Conservation (phyloP, 2,329 filamentous ascomycete genomes). For the Metarhizium humberi region DNA sequence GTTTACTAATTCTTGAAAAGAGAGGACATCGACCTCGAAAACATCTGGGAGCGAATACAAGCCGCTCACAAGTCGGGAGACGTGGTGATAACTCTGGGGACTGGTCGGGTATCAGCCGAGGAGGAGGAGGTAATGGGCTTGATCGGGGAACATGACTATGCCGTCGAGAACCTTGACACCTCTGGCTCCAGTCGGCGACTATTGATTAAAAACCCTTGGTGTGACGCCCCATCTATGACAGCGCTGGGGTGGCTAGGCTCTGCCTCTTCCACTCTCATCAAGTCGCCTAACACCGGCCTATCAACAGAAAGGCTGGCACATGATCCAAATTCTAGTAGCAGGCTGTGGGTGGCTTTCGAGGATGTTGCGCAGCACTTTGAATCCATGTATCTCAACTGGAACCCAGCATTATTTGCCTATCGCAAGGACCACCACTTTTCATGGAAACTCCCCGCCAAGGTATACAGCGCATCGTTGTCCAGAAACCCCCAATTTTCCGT, state of each 20-base stretch:
- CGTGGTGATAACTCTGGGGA: slow-evolving; percentile 83
- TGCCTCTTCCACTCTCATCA: background rate
- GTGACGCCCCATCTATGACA: slow-evolving; percentile 61
- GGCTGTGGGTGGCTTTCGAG: slow-evolving; percentile 88
- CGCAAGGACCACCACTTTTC: slow-evolving; percentile 85
- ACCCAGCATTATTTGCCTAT: slow-evolving; percentile 69
- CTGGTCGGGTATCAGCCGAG: slow-evolving; percentile 65
- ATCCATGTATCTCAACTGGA: slow-evolving; percentile 96
- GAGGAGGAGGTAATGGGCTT: slow-evolving; percentile 77
- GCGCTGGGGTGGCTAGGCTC: slow-evolving; percentile 20
- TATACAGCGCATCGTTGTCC: slow-evolving; percentile 44
- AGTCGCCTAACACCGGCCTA: background rate
- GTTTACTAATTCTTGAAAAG: slow-evolving; percentile 26
- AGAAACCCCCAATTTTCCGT: slow-evolving; percentile 67
- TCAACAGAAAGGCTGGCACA: background rate
- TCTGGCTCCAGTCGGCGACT: slow-evolving; percentile 54
- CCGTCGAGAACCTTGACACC: slow-evolving; percentile 69
- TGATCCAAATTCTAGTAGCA: slow-evolving; percentile 44
- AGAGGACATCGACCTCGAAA: slow-evolving; percentile 66
- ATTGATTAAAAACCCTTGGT: slow-evolving; percentile 94
- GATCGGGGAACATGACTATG: slow-evolving; percentile 88
- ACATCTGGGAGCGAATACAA: slow-evolving; percentile 70
- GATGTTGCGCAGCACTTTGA: slow-evolving; percentile 88
- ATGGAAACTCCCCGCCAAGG: slow-evolving; percentile 56
- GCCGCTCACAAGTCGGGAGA: slow-evolving; percentile 68